Evolutionary conservation across 2,329 filamentous ascomycete genomes (phyloP).

Genomic region (Diaporthe ampelina): DNA sequence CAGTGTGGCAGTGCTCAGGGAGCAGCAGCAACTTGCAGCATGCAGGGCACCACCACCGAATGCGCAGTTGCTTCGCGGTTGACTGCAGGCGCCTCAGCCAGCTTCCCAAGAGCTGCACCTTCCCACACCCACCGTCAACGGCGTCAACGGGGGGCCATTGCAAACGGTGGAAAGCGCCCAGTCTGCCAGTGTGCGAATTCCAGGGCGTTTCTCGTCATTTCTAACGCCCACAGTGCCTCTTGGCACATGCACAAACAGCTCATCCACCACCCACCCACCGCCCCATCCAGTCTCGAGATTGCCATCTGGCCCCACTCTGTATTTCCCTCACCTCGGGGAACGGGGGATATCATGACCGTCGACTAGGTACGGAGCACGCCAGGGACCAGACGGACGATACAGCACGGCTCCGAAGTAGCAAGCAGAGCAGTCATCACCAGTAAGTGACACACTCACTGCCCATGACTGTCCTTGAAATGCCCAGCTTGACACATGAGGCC

Average conservation of each 20-base stretch:
- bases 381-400: background rate
- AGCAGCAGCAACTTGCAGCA: constrained; percentile 3
- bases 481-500: constrained; percentile 31
- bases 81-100: background rate
- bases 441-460: constrained; percentile 18
- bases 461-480: background rate
- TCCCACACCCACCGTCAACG: constrained; percentile 14
- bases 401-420: background rate
- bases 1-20: constrained; percentile 12
- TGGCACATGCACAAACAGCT: constrained; percentile 39
- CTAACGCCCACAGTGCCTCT: constrained; percentile 30
- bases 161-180: too few species aligned
- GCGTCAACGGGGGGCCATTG: background rate
- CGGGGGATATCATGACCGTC: constrained; percentile 15
- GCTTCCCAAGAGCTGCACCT: constrained; percentile 19
- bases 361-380: background rate
- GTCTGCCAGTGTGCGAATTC: constrained; percentile 23
- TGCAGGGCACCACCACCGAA: constrained; percentile 1
- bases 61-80: constrained; percentile 5
- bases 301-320: constrained; percentile 21
- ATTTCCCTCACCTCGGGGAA: constrained; percentile 27
- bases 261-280: constrained; percentile 26
- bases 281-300: constrained; percentile 31
- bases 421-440: constrained; percentile 17
- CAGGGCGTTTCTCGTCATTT: constrained; percentile 23